phyloP scores from a whole-genome alignment of 805 yeast species.

The Teunomyces tritomae region DNA sequence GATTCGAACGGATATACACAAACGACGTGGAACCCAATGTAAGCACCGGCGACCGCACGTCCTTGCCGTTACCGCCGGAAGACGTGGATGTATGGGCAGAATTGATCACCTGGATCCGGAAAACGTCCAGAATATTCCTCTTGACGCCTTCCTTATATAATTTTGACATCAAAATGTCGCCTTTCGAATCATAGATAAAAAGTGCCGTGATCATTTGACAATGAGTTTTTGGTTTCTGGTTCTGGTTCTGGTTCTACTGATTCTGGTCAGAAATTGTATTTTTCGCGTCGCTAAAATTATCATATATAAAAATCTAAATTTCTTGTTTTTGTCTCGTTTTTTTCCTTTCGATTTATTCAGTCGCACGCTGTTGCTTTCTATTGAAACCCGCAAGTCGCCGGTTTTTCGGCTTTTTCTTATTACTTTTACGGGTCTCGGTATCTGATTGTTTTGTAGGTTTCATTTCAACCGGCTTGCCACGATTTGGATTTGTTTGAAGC shows the following conservation, averaged over 20 bases:
- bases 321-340: neutral
- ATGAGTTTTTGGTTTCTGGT: no score
- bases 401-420: slow-evolving; percentile 58
- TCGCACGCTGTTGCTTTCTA: slow-evolving; percentile 43
- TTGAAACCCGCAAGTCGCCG: slow-evolving; percentile 62
- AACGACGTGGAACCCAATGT: slow-evolving; percentile 94
- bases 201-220: slow-evolving; percentile 72
- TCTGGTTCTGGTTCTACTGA: no score
- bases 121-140: slow-evolving; percentile 79
- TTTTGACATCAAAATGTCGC: slow-evolving; percentile 79
- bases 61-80: slow-evolving; percentile 15
- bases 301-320: no score
- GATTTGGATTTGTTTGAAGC: slow-evolving; percentile 11
- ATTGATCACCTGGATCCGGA: slow-evolving; percentile 86
- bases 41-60: slow-evolving; percentile 44
- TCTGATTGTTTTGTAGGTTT: neutral
- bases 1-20: slow-evolving; percentile 62
- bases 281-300: no score
- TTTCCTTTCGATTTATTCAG: slow-evolving; percentile 25
- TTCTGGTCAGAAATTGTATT: neutral
- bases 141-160: slow-evolving; percentile 73
- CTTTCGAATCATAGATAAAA: slow-evolving; percentile 74
- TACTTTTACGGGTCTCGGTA: slow-evolving; percentile 19
- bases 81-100: slow-evolving; percentile 31
- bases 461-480: slow-evolving; percentile 1